phyloP scores from a whole-genome alignment of 2,329 filamentous ascomycete genomes.

The Xylaria sp. region DNA sequence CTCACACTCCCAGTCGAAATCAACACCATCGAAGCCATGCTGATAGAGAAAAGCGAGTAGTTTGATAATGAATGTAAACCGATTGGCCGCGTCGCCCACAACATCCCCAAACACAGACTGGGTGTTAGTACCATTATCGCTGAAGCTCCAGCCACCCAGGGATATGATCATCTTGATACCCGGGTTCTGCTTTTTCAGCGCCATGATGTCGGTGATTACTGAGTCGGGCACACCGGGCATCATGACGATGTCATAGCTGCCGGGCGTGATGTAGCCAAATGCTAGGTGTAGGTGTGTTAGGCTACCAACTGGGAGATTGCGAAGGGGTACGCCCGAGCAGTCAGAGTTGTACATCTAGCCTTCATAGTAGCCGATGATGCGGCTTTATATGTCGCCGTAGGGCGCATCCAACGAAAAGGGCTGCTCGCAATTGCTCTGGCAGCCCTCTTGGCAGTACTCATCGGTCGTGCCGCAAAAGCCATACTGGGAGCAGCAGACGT shows the following conservation, averaged over 20 bases:
- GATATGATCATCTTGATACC: slow-evolving; percentile 51
- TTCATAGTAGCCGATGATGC: slow-evolving; percentile 52
- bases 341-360: slow-evolving; percentile 38
- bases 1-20: slow-evolving; percentile 37
- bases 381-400: slow-evolving; percentile 34
- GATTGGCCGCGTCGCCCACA: slow-evolving; percentile 29
- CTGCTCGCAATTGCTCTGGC: slow-evolving; percentile 46
- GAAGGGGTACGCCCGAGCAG: slow-evolving; percentile 7
- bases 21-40: slow-evolving; percentile 30
- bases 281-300: slow-evolving; percentile 52
- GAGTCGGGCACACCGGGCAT: slow-evolving; percentile 43
- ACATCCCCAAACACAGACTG: slow-evolving; percentile 47
- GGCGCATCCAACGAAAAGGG: slow-evolving; percentile 22
- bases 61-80: slow-evolving; percentile 40
- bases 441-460: slow-evolving; percentile 43
- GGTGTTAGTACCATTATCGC: slow-evolving; percentile 46
- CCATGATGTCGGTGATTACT: slow-evolving; percentile 45
- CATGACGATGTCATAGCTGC: slow-evolving; percentile 44
- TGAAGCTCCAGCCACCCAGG: slow-evolving; percentile 57
- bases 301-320: slow-evolving; percentile 55
- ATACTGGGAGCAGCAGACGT: slow-evolving; percentile 52
- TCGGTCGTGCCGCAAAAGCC: slow-evolving; percentile 51
- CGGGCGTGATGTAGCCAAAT: slow-evolving; percentile 52
- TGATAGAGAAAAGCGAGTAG: slow-evolving; percentile 41
- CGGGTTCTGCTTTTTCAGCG: slow-evolving; percentile 46